A percentile compares a stretch with the other conserved stretches of the same genome.
These are phyloP conservation scores for Aquilaria sinensis DNA, from an alignment of 345 rosid genomes.

Conservation along the genomic window DNA sequence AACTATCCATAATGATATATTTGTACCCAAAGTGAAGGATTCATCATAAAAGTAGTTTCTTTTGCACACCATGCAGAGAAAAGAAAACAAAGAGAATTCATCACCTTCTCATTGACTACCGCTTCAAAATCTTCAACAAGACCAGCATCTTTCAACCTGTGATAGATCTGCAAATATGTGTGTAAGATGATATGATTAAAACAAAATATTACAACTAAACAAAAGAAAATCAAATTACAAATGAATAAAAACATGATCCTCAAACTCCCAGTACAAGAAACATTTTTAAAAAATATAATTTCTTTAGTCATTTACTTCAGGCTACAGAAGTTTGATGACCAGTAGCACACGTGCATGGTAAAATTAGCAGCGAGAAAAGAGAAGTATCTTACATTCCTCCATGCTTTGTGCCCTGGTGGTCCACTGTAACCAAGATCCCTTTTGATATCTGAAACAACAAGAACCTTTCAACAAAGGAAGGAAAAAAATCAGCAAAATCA, in stretches of 20 bases:
- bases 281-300: not conserved
- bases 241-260: not conserved
- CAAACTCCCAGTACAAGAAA: not conserved
- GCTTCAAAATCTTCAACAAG: conserved; percentile 73
- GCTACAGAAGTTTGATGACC: no score
- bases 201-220: conserved; percentile 2
- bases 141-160: conserved; percentile 71
- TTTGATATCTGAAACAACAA: conserved; percentile 85
- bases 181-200: conserved; percentile 15
- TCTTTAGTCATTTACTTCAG: no score
- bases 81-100: not conserved
- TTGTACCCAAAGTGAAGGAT: no score
- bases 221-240: not conserved
- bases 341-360: not conserved
- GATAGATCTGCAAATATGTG: conserved; percentile 45
- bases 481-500: conserved; percentile 25
- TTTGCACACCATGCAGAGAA: no score
- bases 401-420: conserved; percentile 59
- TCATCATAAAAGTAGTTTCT: no score
- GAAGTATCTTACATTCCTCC: conserved; percentile 63
- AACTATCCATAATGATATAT: no score
- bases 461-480: conserved; percentile 46
- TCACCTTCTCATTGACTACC: conserved; percentile 72
- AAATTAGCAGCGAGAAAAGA: conserved; percentile 8
- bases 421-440: conserved; percentile 71